Evolutionary conservation across 192 early-diverging fungal genomes (phyloP), one percentile per base, ranked within the genome.

Genomic region (Cetraspora pellucida): DNA sequence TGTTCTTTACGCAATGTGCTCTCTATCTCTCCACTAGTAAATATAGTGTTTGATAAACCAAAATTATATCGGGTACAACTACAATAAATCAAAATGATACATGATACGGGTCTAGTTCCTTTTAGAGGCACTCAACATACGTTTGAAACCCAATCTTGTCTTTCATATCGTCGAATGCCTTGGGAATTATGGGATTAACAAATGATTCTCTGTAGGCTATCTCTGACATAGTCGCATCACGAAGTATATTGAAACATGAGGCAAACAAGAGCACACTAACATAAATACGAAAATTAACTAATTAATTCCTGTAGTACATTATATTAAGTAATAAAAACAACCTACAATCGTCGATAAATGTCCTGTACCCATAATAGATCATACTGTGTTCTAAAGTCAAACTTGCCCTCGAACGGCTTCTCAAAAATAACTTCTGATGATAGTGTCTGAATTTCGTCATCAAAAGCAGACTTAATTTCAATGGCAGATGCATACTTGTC

Each of bases 341-440:
- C 52, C 55, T 73, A 73, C 55, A 73, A 73, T 73, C 16, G 52
- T 47, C 16, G 50, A 73, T 73, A 73, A 28, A 73, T 37, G 31
- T 37, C 31, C 31, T 73, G 72, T 59, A 74, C 72, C 45, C 73
- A 75, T 75, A 75, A 64, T 30, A 63, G 0, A 16, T 75, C 73
- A 75, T 63, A 75, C 63, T 75, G 73, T 64, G 61, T 75, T 75
- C 63, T 75, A 23, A 75, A 63, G 49, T 64, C 25, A 63, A 75
- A 63, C 45, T 75, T 44, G 46, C 46, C 73, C n/a, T 61, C 60
- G 27, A 75, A 75, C 47, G 60, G 73, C 43, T 16, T 63, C 49
- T 75, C 58, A 52, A 74, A 71, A 61, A 63, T 61, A 74, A 74
- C 28, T 74, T 74, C 60, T 61, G 19, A 7, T 63, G 72, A 74